Percentiles rank a stretch among this genome's conserved stretches.
Evolutionary conservation across 2,329 filamentous ascomycete genomes (phyloP).

Genomic region (Alternaria gaisen): DNA sequence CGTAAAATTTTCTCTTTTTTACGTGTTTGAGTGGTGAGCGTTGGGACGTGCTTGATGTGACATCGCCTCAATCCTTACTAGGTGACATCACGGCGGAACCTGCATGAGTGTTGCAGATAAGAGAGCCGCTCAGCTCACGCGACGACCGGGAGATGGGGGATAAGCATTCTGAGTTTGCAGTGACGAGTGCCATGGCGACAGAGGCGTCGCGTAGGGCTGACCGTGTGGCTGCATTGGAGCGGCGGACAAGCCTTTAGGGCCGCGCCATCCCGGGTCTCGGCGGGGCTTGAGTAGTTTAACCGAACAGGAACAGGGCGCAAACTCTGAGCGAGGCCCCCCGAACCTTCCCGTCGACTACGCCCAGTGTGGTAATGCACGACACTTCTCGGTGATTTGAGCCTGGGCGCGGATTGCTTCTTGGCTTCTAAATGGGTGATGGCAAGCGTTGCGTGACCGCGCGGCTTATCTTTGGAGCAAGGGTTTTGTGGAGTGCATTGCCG

Average conservation of each 20-base stretch:
- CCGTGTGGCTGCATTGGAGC: constrained; percentile 14
- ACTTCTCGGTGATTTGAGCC: constrained; percentile 7
- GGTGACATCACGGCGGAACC: not conserved
- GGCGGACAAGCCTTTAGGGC: constrained; percentile 32
- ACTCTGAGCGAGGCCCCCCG: constrained; percentile 19
- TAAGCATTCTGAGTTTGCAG: constrained; percentile 2
- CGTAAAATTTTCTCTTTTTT: constrained; percentile 45
- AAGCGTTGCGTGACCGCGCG: not conserved
- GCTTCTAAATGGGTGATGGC: not conserved
- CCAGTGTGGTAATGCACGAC: constrained; percentile 27
- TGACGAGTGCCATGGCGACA: constrained; percentile 13
- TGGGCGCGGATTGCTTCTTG: not conserved
- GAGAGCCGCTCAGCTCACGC: constrained; percentile 2
- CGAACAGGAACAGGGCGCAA: constrained; percentile 23
- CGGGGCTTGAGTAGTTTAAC: constrained; percentile 30
- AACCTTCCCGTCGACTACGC: constrained; percentile 22
- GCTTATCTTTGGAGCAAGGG: constrained; percentile 12
- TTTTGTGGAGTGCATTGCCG: constrained; percentile 19
- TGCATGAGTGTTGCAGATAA: not conserved
- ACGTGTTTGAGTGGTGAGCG: constrained; percentile 17
- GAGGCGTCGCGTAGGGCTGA: constrained; percentile 20
- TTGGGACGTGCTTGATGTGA: constrained; percentile 33
- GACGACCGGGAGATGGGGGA: not conserved
- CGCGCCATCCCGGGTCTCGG: constrained; percentile 30
- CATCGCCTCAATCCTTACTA: constrained; percentile 7